Evolutionary conservation across 306 rosid species (phyloP).

Genomic region (Albizia julibrissin): DNA sequence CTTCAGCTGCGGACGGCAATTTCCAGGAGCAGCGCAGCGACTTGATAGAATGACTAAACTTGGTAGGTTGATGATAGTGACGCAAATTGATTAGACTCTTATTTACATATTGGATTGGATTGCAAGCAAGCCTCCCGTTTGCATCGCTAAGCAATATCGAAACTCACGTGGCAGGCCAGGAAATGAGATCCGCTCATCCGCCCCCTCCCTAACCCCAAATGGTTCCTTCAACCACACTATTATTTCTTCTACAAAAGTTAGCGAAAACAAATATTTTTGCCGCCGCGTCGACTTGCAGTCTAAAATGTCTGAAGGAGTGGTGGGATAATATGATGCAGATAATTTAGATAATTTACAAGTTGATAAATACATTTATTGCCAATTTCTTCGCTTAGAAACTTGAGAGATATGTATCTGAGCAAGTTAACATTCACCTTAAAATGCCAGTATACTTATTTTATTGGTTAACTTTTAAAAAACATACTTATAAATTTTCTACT

Average conservation of each 20-base stretch:
- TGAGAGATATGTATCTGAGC: too few species aligned
- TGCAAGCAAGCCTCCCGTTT: slow-evolving; percentile 6
- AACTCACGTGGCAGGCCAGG: neutral
- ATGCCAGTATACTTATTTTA: too few species aligned
- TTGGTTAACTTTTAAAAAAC: too few species aligned
- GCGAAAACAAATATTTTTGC: neutral
- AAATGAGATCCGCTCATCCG: neutral
- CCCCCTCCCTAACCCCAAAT: neutral
- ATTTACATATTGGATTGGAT: neutral
- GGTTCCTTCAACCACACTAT: neutral
- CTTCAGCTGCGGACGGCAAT: slow-evolving; percentile 7
- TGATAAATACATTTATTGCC: too few species aligned
- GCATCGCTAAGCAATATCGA: neutral
- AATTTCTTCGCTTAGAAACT: too few species aligned
- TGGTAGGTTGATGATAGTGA: neutral
- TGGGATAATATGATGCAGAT: too few species aligned
- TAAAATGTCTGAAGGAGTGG: neutral
- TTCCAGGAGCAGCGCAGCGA: neutral
- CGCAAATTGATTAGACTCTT: neutral
- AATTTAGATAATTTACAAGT: too few species aligned
- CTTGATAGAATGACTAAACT: neutral
- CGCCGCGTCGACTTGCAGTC: neutral
- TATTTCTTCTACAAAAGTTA: neutral
- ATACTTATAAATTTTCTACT: too few species aligned
- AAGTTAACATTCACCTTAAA: too few species aligned